phyloP scores from a whole-genome alignment of 305 asterid species.

The Fraxinus sp. region DNA sequence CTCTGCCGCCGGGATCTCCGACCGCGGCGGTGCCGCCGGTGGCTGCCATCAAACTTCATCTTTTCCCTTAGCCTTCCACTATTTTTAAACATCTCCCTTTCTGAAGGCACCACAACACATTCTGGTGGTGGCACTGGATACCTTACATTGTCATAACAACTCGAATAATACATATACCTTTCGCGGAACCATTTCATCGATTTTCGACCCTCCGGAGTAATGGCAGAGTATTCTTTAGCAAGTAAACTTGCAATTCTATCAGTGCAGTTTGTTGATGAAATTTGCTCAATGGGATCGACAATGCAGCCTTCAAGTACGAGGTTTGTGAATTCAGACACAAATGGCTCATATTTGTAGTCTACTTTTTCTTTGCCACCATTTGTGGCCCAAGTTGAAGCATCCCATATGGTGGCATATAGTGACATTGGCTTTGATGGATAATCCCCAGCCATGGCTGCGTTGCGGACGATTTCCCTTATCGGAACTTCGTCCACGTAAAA shows the following conservation, averaged over 20 bases:
- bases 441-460: conserved; percentile 63
- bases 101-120: conserved; percentile 58
- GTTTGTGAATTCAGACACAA: conserved; percentile 60
- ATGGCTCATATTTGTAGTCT: conserved; percentile 65
- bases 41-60: conserved; percentile 52
- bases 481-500: conserved; percentile 80
- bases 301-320: conserved; percentile 77
- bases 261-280: conserved; percentile 69
- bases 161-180: conserved; percentile 65
- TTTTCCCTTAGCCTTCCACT: conserved; percentile 55
- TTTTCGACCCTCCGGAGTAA: conserved; percentile 34
- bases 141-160: conserved; percentile 67
- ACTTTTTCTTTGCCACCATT: conserved; percentile 75
- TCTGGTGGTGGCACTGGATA: conserved; percentile 67
- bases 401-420: conserved; percentile 89
- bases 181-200: conserved; percentile 62
- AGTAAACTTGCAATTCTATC: conserved; percentile 28
- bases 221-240: conserved; percentile 34
- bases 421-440: conserved; percentile 93
- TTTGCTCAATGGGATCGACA: conserved; percentile 72
- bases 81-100: conserved; percentile 44
- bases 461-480: conserved; percentile 53
- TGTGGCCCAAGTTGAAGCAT: conserved; percentile 90
- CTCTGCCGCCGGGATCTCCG: conserved; percentile 29
- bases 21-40: conserved; percentile 38